A percentile compares a stretch with the other conserved stretches of the same genome.
These are phyloP conservation scores for Tetrapisispora phaffii DNA, from an alignment of 805 yeast genomes.

Conservation along the genomic window DNA sequence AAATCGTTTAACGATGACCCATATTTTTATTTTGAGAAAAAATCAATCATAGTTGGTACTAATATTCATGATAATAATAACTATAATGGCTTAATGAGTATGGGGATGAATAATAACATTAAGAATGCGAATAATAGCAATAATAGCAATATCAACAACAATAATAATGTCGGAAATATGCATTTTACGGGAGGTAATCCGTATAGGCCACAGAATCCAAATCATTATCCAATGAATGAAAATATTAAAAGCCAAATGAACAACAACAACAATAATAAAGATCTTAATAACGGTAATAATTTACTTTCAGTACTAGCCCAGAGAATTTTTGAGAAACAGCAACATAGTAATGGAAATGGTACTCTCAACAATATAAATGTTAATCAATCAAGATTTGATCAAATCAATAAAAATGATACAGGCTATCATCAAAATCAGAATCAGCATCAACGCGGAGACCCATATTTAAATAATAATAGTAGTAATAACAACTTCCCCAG, in stretches of 20 bases:
- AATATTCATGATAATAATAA: neutral
- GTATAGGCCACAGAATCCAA: conserved; percentile 5
- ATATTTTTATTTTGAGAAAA: conserved; percentile 19
- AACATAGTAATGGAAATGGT: conserved; percentile 9
- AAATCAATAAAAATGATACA: conserved; percentile 5
- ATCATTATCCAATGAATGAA: conserved; percentile 2
- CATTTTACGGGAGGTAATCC: conserved; percentile 1
- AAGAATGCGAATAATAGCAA: neutral
- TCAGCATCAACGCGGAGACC: conserved; percentile 11
- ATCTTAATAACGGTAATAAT: conserved; percentile 5
- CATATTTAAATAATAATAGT: conserved; percentile 12
- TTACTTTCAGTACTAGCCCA: conserved; percentile 13
- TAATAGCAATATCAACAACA: neutral
- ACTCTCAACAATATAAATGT: conserved; percentile 5
- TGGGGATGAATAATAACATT: neutral
- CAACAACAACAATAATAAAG: neutral
- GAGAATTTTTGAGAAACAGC: conserved; percentile 17
- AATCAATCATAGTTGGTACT: neutral
- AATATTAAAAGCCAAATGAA: neutral
- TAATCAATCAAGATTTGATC: conserved; percentile 6
- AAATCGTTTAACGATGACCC: conserved; percentile 25
- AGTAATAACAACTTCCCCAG: conserved; percentile 1
- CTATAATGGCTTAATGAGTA: neutral
- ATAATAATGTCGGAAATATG: neutral
- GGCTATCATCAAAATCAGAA: conserved; percentile 7